Evolutionary conservation across 192 early-diverging fungal species (phyloP), one percentile per base, ranked within the genome.

Genomic region (Podila epicladia): DNA sequence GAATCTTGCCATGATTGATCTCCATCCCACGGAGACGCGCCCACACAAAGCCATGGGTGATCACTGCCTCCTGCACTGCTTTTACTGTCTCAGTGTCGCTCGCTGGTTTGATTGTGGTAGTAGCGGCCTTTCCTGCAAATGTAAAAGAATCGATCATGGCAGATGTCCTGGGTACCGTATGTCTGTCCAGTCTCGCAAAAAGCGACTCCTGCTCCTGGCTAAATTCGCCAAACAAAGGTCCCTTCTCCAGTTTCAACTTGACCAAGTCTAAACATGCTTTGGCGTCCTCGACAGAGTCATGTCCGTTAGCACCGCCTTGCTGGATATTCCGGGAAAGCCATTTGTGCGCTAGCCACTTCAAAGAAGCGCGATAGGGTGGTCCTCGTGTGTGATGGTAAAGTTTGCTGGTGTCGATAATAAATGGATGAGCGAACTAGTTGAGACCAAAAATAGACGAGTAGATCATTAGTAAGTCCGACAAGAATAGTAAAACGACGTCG

Each of bases 221-320:
- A 22, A 69, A 79, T 32, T 74, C 68, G 29, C 88, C 87, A 71
- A 82, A 89, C 8, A 45, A 59, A 19, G 77, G 75, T 5, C 87
- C 84, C 12, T 80, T 61, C 48, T 82, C 24, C 19, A 92, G 26
- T 55, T 88, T 91, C 31, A 87, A 50, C 65, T 89, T 83, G 32
- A 89, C 84, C 0, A 94, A 55, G 69, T 94, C 92, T 58, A 94
- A 62, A 4, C 86, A 85, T 12, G 91, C 87, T 24, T 49, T 63
- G n/a, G 93, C 91, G 84, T 94, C 93, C 62, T 93, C 91, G 3
- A 74, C 64, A 28, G 88, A 87, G 76, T 93, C 90, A 72, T 94
- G 93, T 19, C 93, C 92, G 9, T 58, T 65, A 0, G 67, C 71
- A 4, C 77, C 77, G 41, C 82, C 72, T 24, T 61, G 53, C 63